Evolutionary conservation across 2,329 filamentous ascomycete genomes (phyloP).

Genomic region (Rutstroemia sp.): DNA sequence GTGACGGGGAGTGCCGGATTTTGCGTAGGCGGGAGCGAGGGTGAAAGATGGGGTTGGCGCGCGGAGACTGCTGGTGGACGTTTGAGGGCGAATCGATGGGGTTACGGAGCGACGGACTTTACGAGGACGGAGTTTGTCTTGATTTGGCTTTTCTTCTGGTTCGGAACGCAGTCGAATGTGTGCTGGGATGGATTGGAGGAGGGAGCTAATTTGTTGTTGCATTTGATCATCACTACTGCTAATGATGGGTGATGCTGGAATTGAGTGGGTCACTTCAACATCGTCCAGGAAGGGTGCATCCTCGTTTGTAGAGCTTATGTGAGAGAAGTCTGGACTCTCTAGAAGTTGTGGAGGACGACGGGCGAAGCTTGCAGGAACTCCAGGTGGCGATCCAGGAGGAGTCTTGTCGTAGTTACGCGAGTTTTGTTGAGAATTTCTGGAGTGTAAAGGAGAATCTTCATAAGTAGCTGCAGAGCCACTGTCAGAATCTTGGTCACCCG

Average conservation of each 20-base stretch:
- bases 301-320: slow-evolving; percentile 11
- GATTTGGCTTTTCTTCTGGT: slow-evolving; percentile 30
- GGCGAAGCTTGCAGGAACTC: slow-evolving; percentile 5
- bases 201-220: slow-evolving; percentile 71
- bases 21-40: slow-evolving; percentile 52
- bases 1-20: slow-evolving; percentile 35
- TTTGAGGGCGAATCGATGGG: slow-evolving; percentile 20
- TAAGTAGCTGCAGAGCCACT: not conserved
- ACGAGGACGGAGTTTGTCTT: slow-evolving; percentile 26
- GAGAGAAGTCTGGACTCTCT: slow-evolving; percentile 15
- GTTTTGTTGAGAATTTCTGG: slow-evolving; percentile 15
- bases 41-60: slow-evolving; percentile 62
- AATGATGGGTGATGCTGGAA: slow-evolving; percentile 18
- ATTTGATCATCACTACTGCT: slow-evolving; percentile 54
- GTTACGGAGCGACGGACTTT: slow-evolving; percentile 30
- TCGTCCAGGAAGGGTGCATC: slow-evolving; percentile 22
- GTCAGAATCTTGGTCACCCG: slow-evolving; percentile 11
- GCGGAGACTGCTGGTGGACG: slow-evolving; percentile 26
- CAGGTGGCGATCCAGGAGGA: slow-evolving; percentile 20
- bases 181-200: slow-evolving; percentile 70
- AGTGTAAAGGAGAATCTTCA: slow-evolving; percentile 20
- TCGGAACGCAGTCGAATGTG: slow-evolving; percentile 66
- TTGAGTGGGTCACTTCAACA: slow-evolving; percentile 18
- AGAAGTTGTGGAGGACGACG: slow-evolving; percentile 14
- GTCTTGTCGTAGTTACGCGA: slow-evolving; percentile 17